phyloP scores from a whole-genome alignment of 176 grass and related monocot genomes.

The Themeda triandra region DNA sequence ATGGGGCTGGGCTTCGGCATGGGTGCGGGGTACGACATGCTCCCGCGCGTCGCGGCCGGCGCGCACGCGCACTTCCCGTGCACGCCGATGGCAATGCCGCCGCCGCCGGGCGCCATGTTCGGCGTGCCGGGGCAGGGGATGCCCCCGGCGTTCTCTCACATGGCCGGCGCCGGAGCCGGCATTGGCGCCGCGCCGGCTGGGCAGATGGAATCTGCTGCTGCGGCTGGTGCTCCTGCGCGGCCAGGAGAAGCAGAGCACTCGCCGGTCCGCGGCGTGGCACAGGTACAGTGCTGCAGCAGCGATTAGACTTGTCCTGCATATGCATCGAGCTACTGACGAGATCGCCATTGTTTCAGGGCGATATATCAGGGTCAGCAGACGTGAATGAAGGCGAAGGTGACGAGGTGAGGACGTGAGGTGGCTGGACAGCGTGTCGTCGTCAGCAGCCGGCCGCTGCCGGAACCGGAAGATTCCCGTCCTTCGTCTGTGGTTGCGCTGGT shows the following conservation, averaged over 20 bases:
- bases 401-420: no score
- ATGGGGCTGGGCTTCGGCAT: conserved; percentile 39
- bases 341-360: neutral
- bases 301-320: no score
- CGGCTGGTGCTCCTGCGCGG: neutral
- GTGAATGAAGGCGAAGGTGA: no score
- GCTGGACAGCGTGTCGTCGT: no score
- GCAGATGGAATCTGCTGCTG: neutral
- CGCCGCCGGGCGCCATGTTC: neutral
- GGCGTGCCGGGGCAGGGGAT: neutral
- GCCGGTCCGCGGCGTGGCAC: neutral
- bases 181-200: neutral
- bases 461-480: no score
- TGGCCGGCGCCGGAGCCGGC: neutral
- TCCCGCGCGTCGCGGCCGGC: neutral
- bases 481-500: no score
- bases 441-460: no score
- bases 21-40: conserved; percentile 32
- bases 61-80: conserved; percentile 7
- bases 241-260: neutral
- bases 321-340: neutral
- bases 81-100: conserved; percentile 16
- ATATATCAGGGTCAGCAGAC: no score
- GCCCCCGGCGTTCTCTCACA: neutral
- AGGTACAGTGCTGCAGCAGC: neutral